Percentiles rank a stretch among this genome's conserved stretches.
These are phyloP conservation scores for Leccinum ambiguum DNA, from an alignment of 1,284 basidiomycete genomes.

Conservation along the genomic window DNA sequence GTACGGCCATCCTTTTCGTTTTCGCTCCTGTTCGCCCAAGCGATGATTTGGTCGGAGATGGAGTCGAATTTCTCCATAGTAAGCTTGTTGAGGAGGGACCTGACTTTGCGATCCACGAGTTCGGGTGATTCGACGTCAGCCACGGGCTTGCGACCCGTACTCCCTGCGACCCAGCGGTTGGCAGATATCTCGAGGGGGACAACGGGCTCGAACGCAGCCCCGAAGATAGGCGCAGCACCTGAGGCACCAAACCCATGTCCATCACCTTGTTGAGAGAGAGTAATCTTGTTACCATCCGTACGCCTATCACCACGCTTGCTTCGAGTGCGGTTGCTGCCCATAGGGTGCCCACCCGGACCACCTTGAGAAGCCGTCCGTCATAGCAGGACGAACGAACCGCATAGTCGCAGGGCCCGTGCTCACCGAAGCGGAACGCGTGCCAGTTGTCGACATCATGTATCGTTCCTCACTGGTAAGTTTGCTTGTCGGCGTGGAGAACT, in stretches of 20 bases:
- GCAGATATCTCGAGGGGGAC: slow-evolving; percentile 76
- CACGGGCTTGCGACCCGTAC: slow-evolving; percentile 30
- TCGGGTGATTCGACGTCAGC: slow-evolving; percentile 72
- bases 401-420: too few species aligned
- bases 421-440: too few species aligned
- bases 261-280: slow-evolving; percentile 31
- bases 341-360: too few species aligned
- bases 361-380: too few species aligned
- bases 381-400: too few species aligned
- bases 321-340: too few species aligned
- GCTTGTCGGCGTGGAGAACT: too few species aligned
- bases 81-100: slow-evolving; percentile 91
- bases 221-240: slow-evolving; percentile 11
- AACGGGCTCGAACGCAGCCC: slow-evolving; percentile 54
- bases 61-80: slow-evolving; percentile 97
- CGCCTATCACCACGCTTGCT: slow-evolving; percentile 58
- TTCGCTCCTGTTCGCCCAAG: slow-evolving; percentile 93
- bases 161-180: slow-evolving; percentile 77
- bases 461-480: too few species aligned
- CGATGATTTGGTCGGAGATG: slow-evolving; percentile 90
- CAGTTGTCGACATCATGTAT: too few species aligned
- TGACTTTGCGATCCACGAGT: slow-evolving; percentile 93
- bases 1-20: slow-evolving; percentile 93
- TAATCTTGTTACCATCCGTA: slow-evolving; percentile 39
- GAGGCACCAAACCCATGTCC: slow-evolving; percentile 30